These are phyloP conservation scores for Marchantia polymorpha DNA, from an alignment of 225 moss, liverwort and hornwort species.

Conservation along the genomic window DNA sequence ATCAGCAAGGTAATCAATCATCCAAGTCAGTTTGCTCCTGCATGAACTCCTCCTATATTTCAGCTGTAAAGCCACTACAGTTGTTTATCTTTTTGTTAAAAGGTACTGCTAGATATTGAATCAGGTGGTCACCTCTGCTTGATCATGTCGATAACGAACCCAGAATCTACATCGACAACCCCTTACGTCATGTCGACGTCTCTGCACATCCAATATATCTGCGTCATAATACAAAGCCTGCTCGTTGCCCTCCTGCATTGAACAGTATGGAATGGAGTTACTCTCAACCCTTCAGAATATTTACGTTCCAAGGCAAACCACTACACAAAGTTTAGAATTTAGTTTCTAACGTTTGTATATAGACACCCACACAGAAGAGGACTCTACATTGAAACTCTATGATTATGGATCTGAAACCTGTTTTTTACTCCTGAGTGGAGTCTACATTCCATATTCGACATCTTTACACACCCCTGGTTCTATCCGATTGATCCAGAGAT, in stretches of 20 bases:
- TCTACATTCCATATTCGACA: no score
- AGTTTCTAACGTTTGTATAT: no score
- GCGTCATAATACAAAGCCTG: constrained; percentile 99
- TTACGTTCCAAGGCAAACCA: neutral
- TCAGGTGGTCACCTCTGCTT: constrained; percentile 10
- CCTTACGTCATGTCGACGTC: constrained; percentile 95
- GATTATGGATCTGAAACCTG: no score
- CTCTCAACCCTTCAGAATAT: neutral
- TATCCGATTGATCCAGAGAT: no score
- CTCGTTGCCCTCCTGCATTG: constrained; percentile 87
- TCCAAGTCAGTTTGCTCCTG: neutral
- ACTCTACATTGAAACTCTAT: no score
- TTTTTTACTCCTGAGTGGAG: no score
- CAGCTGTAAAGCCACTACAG: no score
- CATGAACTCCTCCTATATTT: no score
- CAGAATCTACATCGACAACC: constrained; percentile 98
- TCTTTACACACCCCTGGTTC: no score
- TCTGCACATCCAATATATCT: constrained; percentile 94
- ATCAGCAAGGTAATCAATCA: neutral
- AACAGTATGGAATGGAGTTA: constrained; percentile 4
- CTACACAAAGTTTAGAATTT: no score
- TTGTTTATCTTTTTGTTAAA: no score
- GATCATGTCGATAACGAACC: constrained; percentile 97
- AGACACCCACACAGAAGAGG: no score
- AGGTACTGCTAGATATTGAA: neutral